Percentiles rank a stretch among this genome's conserved stretches.
These are phyloP conservation scores for Saccharomycopsis hybrid DNA, from an alignment of 1,139 yeast species.

Conservation along the genomic window DNA sequence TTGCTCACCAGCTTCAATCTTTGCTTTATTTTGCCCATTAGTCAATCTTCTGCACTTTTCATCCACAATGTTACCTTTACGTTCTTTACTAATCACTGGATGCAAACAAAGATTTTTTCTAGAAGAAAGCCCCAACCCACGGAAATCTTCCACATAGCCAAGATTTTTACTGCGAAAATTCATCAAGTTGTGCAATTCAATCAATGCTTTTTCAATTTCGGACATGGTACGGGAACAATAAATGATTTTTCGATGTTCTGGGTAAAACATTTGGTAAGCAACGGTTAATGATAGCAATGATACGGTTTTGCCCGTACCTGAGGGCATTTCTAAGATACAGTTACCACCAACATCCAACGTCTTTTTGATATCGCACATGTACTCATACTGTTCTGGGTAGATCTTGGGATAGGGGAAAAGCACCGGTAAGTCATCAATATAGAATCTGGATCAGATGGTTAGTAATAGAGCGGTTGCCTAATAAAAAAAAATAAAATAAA, in stretches of 20 bases:
- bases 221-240: slow-evolving; percentile 99
- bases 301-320: slow-evolving; percentile 98
- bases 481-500: too few species aligned
- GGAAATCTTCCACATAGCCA: slow-evolving; percentile 78
- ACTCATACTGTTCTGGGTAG: slow-evolving; percentile 96
- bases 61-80: slow-evolving; percentile 92
- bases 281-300: slow-evolving; percentile 85
- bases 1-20: slow-evolving; percentile 54
- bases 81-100: slow-evolving; percentile 79
- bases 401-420: slow-evolving; percentile 95
- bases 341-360: slow-evolving; percentile 97
- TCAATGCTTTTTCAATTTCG: slow-evolving; percentile 93
- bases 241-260: slow-evolving; percentile 88
- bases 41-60: slow-evolving; percentile 94
- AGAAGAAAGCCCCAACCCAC: slow-evolving; percentile 90
- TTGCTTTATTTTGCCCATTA: slow-evolving; percentile 76
- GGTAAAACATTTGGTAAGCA: slow-evolving; percentile 93
- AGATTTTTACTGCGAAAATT: slow-evolving; percentile 73
- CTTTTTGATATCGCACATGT: slow-evolving; percentile 92
- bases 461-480: too few species aligned
- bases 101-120: slow-evolving; percentile 92
- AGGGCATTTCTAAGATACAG: slow-evolving; percentile 97
- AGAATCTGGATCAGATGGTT: slow-evolving; percentile 43
- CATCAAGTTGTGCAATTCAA: slow-evolving; percentile 89
- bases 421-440: slow-evolving; percentile 90